These are phyloP conservation scores for Taphrina populina DNA, from an alignment of 1,139 yeast genomes.

Conservation along the genomic window DNA sequence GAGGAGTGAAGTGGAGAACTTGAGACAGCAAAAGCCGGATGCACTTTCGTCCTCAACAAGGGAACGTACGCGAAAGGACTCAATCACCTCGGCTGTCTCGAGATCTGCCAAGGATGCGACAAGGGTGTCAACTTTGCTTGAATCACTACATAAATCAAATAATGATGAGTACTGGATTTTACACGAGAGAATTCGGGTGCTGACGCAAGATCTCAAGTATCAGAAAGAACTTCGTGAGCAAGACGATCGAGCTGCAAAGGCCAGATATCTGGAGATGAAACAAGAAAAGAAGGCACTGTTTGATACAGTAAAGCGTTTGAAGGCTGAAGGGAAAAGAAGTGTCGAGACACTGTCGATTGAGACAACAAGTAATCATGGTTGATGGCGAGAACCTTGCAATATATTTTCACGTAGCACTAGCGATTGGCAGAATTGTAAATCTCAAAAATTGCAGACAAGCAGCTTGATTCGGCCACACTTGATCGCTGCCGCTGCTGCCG, in stretches of 20 bases:
- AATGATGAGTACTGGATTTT: conserved; percentile 13
- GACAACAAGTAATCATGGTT: too few species aligned
- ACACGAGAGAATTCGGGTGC: conserved; percentile 12
- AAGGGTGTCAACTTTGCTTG: conserved; percentile 1
- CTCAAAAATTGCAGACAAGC: too few species aligned
- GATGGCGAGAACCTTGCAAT: too few species aligned
- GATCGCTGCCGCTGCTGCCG: too few species aligned
- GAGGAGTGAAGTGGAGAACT: neutral
- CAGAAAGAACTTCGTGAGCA: conserved; percentile 19
- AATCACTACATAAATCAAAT: conserved; percentile 1
- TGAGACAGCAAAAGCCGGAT: neutral
- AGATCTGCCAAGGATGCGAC: conserved; percentile 1
- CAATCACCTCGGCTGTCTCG: too few species aligned
- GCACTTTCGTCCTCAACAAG: neutral
- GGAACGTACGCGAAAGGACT: too few species aligned
- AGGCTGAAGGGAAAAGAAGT: too few species aligned
- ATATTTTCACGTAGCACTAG: too few species aligned
- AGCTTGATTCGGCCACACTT: too few species aligned
- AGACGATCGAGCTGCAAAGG: conserved; percentile 15
- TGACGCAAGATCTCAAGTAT: conserved; percentile 13
- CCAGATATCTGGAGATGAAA: neutral
- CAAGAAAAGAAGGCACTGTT: neutral
- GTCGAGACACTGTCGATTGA: too few species aligned
- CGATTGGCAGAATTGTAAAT: too few species aligned
- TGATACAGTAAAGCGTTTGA: too few species aligned